Base-by-base conservation (phyloP, 2,329 filamentous ascomycete genomes). In the Chaetomiaceae sp. region DNA sequence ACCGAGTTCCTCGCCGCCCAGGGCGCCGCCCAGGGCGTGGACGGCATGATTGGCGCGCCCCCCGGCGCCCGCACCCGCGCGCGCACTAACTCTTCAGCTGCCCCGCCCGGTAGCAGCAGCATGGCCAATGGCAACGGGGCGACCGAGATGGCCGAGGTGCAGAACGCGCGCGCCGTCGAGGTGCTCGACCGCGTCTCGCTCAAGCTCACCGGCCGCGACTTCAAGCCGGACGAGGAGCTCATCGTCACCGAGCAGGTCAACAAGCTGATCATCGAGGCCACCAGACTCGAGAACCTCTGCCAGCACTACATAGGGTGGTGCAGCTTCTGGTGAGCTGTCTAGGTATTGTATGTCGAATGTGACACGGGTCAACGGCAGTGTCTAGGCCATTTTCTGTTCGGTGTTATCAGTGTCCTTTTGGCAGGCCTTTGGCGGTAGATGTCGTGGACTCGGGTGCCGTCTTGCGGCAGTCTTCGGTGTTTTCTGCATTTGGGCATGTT, bases 281-380 rank as follows among this genome's bases (percentile, higher is more conserved):
- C 93, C 6, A 96, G 93, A 62, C 74, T 97, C 58, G 93, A 97
- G 76, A 97, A 97, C 65, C 72, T 98, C 51, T 98, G 93, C 65
- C 93, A 97, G 73, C 93, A 97, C 71, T 98, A 96, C 65, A 95
- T 97, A 59, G 93, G 93, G 54, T 97, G 91, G 91, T 97, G 91
- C 69, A 94, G 88, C 68, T 97, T 96, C 76, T 97, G 91, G 91
- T 97, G 38, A 53, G 22, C 14, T 12, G 20, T 15, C 9, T 20
- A 6, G 19, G 27, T 29, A 9, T 29, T 9, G 27, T 14, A 29
- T 29, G 27, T n/a, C n/a, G n/a, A n/a, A n/a, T n/a, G n/a, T n/a
- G n/a, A n/a, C n/a, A n/a, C n/a, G n/a, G n/a, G n/a, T n/a, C n/a
- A n/a, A n/a, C n/a, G n/a, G n/a, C n/a, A n/a, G n/a, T n/a, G n/a